Base-by-base conservation (phyloP, 371 early-diverging fungal species). In the Rhizomucor miehei region DNA sequence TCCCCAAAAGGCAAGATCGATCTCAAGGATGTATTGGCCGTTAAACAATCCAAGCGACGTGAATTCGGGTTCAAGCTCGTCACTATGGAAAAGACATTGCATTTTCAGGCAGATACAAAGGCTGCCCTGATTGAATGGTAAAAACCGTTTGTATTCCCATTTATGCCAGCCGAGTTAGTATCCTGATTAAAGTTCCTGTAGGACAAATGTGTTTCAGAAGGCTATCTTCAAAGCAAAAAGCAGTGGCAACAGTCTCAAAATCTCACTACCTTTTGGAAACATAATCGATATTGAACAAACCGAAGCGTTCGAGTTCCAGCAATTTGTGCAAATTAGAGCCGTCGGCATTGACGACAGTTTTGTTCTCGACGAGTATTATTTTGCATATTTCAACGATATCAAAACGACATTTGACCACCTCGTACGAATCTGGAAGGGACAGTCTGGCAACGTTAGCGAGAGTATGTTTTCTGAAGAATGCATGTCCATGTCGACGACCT, bases 291-390 rank as follows among this genome's bases (percentile, higher is more conserved):
- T 86, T 25, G 82, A 87, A 39, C 67, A 77, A 51, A 80, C 75
- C 20, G 74, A 66, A 34, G 72, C 83, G 6, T 74, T 82, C 66
- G 75, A 79, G 21, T 82, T 81, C 56, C 78, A 82, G 39, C 79
- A 78, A 44, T 81, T 79, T 24, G 71, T 89, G 29, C 75, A 81
- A 37, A 65, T 89, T 29, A 67, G 76, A 48, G 81, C 83, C 14
- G 77, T 82, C 16, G 88, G 83, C 19, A 71, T 72, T 44, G 83
- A 80, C 20, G 86, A 84, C 44, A 67, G 67, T 14, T 77, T 73
- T 67, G 79, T 81, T 9, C 65, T 81, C 54, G 89, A 89, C 59
- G 89, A 88, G 86, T 88, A 87, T 47, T 85, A 81, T 44, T 89
- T 89, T 62, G 79, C 87, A 4, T 89, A 84, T 68, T 88, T 87